These are phyloP conservation scores for Primulina tabacum DNA, from an alignment of 257 asterid species.

Conservation along the genomic window DNA sequence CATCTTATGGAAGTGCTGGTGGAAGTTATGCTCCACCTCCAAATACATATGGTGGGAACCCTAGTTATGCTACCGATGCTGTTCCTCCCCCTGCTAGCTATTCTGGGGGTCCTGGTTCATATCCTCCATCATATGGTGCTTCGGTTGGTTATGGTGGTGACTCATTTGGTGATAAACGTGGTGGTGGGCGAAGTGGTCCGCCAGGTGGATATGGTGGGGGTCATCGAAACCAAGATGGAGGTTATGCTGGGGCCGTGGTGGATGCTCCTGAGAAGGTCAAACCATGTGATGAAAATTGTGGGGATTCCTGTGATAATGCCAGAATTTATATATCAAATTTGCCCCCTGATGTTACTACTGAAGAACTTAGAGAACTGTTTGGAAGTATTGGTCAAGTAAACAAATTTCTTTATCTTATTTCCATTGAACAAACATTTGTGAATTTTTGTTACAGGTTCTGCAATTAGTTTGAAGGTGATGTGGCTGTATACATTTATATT, in stretches of 20 bases:
- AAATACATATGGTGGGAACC: constrained; percentile 59
- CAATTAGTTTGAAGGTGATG: constrained; percentile 6
- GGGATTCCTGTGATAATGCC: constrained; percentile 87
- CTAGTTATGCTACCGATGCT: constrained; percentile 62
- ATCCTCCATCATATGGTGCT: constrained; percentile 94
- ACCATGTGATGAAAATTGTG: constrained; percentile 95
- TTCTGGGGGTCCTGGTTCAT: constrained; percentile 79
- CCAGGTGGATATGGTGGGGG: constrained; percentile 74
- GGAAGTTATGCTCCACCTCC: constrained; percentile 64
- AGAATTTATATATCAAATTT: constrained; percentile 96
- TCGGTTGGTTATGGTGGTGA: constrained; percentile 72
- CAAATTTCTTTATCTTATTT: constrained; percentile 34
- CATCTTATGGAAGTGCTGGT: constrained; percentile 65
- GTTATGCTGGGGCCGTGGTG: constrained; percentile 56
- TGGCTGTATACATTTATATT: constrained; percentile 15
- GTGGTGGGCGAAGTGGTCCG: constrained; percentile 74
- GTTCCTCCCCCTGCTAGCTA: constrained; percentile 91
- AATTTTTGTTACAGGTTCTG: not conserved
- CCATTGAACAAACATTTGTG: constrained; percentile 18
- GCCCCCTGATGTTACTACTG: constrained; percentile 92
- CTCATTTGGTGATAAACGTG: constrained; percentile 46
- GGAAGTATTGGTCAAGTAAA: constrained; percentile 99
- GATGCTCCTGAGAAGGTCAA: constrained; percentile 78
- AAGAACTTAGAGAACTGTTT: constrained; percentile 91
- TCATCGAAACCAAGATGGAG: constrained; percentile 50